Evolutionary conservation across 2,329 filamentous ascomycete genomes (phyloP), one percentile per base, ranked within the genome.

Genomic region (Thelonectria blattea): DNA sequence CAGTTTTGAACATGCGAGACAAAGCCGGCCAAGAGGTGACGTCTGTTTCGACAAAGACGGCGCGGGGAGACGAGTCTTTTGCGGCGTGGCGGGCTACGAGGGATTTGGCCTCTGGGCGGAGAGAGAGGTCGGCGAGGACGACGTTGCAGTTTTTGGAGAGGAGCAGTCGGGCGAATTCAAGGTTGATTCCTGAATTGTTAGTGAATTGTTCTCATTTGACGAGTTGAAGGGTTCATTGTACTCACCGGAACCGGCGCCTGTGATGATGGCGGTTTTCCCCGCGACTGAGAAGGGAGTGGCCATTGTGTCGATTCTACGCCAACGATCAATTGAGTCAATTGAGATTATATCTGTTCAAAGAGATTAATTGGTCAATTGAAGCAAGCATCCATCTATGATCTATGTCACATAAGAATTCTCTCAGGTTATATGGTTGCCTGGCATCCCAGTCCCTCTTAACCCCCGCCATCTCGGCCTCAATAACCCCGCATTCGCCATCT

Each of bases 41-140:
- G 56, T 83, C 78, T 1, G 79, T 81, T 62, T 76, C 68, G 22
- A 76, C 72, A 65, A 81, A 83, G 11, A 80, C 60, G 3, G 75
- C 79, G 4, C 74, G 71, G 0, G 75, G 68, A 37, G 62, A 52
- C 5, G 56, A 68, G 12, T 52, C 42, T 5, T 53, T 56, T 41
- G 52, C 45, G 32, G 54, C 18, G 61, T 76, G 58, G 3, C 63
- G 45, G 3, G 58, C 42, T 4, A 79, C 42, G 8, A 83, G 60
- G 1, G 56, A 63, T 39, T 78, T 50, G 2, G 81, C 78, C 60
- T 81, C 79, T 0, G 79, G 76, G 0, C 79, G 75, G 0, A 83
- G 71, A 0, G 71, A 61, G 0, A 83, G 62, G 64, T 83, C 81
- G 41, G 77, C 81, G 5, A 83, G 66, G 4, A 81, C 66, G 15